Evolutionary conservation across 2,329 filamentous ascomycete species (phyloP), one percentile per base, ranked within the genome.

Genomic region (Penicillium brasilianum): DNA sequence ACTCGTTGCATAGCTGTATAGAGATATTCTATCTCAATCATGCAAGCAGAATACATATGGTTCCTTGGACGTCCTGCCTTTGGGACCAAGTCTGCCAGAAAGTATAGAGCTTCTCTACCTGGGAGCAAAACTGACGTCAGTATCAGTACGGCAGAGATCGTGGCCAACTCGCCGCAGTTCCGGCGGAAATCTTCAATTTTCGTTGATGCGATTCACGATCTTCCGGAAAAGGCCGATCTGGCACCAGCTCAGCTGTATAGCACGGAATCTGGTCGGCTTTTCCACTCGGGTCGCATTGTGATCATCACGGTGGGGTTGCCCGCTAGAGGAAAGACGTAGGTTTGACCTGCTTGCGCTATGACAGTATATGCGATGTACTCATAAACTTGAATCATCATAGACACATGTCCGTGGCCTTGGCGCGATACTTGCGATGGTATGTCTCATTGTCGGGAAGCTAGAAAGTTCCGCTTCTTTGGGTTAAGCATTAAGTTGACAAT

Each of bases 161-260:
- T 93, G 77, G 92, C 91, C 67, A 97, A 91, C 77, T 93, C 93
- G 61, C 92, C 92, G 60, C 89, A 91, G 68, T 96, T 96, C 76
- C 89, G 93, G 66, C 90, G 95, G 71, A 91, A 92, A 79, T 97
- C 94, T 71, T 97, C 93, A 69, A 97, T 93, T 39, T 97, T 96
- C 76, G 93, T 97, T 71, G 95, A 98, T 83, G 94, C 92, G 67
- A 97, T 98, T 71, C 94, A 98, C 79, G 94, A 98, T 82, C 84
- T 96, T 57, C 88, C 91, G 9, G 90, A 93, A 74, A 92, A 92
- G 71, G 84, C 85, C 60, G 87, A 94, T 69, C 87, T 96, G 86
- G 95, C 95, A 5, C 95, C 95, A 32, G 95, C 95, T 68, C 95
- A 99, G 81, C 85, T 99, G 49, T 99, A 99, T 82, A 97, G 93